Evolutionary conservation across 345 rosid species (phyloP).

Genomic region (Boechera stricta): DNA sequence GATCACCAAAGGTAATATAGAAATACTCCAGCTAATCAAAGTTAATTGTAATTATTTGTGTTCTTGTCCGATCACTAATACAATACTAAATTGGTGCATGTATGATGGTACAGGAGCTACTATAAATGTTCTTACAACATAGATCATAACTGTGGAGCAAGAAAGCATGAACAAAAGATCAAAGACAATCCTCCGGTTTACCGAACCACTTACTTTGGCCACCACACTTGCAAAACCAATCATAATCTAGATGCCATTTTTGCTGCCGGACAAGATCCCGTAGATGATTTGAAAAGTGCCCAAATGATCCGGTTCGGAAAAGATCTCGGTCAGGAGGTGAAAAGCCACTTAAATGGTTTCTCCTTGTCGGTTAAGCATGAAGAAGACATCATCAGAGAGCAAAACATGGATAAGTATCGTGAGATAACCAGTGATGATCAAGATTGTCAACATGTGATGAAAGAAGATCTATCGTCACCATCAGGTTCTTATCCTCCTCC

Average conservation of each 20-base stretch:
- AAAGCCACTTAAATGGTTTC: neutral
- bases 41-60: neutral
- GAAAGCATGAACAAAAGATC: constrained; percentile 43
- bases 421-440: constrained; percentile 17
- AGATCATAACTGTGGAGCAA: constrained; percentile 42
- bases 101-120: constrained; percentile 34
- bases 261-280: neutral
- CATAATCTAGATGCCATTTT: constrained; percentile 3
- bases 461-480: constrained; percentile 33
- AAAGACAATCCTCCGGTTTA: constrained; percentile 49
- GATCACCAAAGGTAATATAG: constrained; percentile 32
- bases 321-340: neutral
- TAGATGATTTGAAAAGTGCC: constrained; percentile 27
- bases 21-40: neutral
- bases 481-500: constrained; percentile 29
- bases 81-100: neutral
- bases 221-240: constrained; percentile 36
- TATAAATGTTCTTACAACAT: constrained; percentile 44
- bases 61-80: neutral
- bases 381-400: neutral
- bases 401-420: constrained; percentile 9
- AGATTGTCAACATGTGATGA: constrained; percentile 28
- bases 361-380: constrained; percentile 7
- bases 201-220: constrained; percentile 47
- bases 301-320: constrained; percentile 39